phyloP scores from a whole-genome alignment of 176 grass and related monocot genomes.

The Eragrostis nindensis region DNA sequence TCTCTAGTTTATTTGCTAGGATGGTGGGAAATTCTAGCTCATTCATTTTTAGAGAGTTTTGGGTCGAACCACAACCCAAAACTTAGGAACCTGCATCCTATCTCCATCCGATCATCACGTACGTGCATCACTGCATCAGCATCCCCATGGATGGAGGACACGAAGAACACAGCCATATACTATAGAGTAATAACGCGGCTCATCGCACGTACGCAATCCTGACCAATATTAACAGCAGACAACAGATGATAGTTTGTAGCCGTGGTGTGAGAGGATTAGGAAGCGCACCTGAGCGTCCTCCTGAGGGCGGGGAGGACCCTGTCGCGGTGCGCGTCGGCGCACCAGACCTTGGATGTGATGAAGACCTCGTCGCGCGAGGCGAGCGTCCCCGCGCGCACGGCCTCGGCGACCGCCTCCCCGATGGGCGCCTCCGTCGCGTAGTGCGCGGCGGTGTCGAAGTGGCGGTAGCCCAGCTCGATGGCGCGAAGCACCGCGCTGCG shows the following conservation, averaged over 20 bases:
- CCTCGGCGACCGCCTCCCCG: slow-evolving; percentile 55
- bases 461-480: slow-evolving; percentile 63
- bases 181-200: too few relatives aligned
- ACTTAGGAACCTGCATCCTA: too few relatives aligned
- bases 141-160: not conserved
- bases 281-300: slow-evolving; percentile 40
- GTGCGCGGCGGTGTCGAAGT: slow-evolving; percentile 68
- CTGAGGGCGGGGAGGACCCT: slow-evolving; percentile 58
- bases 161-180: too few relatives aligned
- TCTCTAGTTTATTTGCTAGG: too few relatives aligned
- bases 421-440: slow-evolving; percentile 65
- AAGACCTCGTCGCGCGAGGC: slow-evolving; percentile 59
- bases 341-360: slow-evolving; percentile 86
- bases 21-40: too few relatives aligned
- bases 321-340: slow-evolving; percentile 53
- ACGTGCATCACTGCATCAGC: not conserved
- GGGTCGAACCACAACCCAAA: too few relatives aligned
- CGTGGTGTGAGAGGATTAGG: not conserved
- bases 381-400: slow-evolving; percentile 50
- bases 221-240: not conserved
- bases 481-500: slow-evolving; percentile 49
- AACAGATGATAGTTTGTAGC: not conserved
- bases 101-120: too few relatives aligned
- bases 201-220: too few relatives aligned
- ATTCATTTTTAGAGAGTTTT: too few relatives aligned